Conservation (phyloP, 164 flowering plant genomes). For the Magnolia kwangsiensis region DNA sequence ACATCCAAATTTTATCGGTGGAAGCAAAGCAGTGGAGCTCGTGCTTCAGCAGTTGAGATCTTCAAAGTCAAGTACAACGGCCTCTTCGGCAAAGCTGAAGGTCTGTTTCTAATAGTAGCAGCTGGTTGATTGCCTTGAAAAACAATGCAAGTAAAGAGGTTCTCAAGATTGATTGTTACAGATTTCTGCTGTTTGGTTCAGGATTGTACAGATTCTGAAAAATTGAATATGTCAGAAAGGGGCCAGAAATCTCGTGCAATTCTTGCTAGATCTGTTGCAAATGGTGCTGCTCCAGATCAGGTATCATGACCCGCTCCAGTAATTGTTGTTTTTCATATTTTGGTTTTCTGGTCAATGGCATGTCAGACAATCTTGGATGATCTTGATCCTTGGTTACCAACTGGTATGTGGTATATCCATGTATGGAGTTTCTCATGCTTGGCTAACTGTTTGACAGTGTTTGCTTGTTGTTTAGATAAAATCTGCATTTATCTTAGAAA, state of each 20-base stretch:
- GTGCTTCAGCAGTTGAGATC: conserved; percentile 70
- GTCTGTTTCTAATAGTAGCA: conserved; percentile 22
- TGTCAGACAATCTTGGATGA: too few species aligned
- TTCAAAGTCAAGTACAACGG: conserved; percentile 31
- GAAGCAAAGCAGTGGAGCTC: conserved; percentile 84
- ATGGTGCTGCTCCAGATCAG: conserved; percentile 82
- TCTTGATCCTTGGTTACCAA: too few species aligned
- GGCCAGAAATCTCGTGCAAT: conserved; percentile 62
- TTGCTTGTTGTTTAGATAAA: too few species aligned
- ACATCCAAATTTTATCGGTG: conserved; percentile 94
- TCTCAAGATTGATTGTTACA: too few species aligned
- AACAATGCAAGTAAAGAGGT: too few species aligned
- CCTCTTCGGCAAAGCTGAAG: conserved; percentile 49
- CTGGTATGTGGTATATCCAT: too few species aligned
- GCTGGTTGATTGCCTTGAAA: too few species aligned
- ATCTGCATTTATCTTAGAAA: too few species aligned
- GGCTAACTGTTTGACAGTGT: too few species aligned
- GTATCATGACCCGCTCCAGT: conserved; percentile 21
- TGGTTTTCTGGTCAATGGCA: too few species aligned
- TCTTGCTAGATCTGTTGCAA: conserved; percentile 59
- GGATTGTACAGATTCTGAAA: conserved; percentile 76
- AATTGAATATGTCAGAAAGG: conserved; percentile 64
- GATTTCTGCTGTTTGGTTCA: conserved; percentile 15
- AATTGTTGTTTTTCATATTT: too few species aligned
- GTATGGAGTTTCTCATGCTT: too few species aligned